Base-by-base conservation (phyloP, 2,329 filamentous ascomycete genomes). In the Ceratocystiopsis sp. region DNA sequence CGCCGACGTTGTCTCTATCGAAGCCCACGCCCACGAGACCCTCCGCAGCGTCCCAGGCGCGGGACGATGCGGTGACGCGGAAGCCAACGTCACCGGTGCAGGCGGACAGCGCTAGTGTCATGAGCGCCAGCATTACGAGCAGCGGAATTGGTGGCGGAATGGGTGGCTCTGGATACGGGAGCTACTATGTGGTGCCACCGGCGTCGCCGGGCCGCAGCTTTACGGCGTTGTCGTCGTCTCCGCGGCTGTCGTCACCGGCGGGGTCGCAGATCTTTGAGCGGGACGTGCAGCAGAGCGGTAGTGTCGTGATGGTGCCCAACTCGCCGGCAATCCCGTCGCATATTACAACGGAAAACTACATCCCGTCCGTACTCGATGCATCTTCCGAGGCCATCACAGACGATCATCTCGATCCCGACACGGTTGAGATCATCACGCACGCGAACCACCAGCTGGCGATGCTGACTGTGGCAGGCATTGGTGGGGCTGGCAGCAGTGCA, bases 301-400 rank as follows among this genome's bases (percentile, higher is more conserved):
- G 45, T 48, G 25, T 11, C 7, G 54, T 44, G 46, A 55, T 72
- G 4, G 61, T 75, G n/a, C 80, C 85, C 47, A 77, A 72, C 48
- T 89, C 84, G 3, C 79, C 84, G 1, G 83, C 84, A n/a, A 91
- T 95, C 48, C 89, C 89, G 3, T 78, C 83, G 9, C 89, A 96
- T 56, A 93, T 96, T 53, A 78, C 87, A 53, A 94, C 85, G 9
- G 89, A 96, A 59, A 87, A 96, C 62, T 75, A 87, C 57, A 95
- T 96, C 51, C 89, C 89, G 9, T 75, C 89, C 0, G 87, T 93
- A 13, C 69, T 96, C 40, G 85, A 94, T 58, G 89, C 89, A 42
- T 89, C 85, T 3, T 93, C 86, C 37, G 76, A 87, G 53, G 86
- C 87, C 45, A 94, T 96, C 54, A 95, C 89, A 13, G 85, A 94